These are phyloP conservation scores for Pleurotus platypus DNA, from an alignment of 768 basidiomycete species.

Conservation along the genomic window DNA sequence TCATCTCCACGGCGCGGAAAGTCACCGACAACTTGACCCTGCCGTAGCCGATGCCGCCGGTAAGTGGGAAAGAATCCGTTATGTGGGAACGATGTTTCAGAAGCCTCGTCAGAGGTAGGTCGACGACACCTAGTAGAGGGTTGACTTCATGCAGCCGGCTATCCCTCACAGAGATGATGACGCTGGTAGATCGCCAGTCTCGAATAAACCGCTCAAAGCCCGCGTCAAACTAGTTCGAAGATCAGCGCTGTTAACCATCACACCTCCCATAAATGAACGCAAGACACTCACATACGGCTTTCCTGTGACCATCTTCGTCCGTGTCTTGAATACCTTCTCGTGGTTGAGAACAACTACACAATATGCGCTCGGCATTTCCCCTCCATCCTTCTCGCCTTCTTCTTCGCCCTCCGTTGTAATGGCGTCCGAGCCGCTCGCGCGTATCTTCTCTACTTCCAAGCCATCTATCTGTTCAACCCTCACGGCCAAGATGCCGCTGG, in stretches of 20 bases:
- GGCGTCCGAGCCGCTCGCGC: constrained; percentile 36
- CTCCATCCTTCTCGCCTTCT: constrained; percentile 50
- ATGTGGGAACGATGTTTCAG: constrained; percentile 51
- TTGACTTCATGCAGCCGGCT: constrained; percentile 54
- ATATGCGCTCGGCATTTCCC: constrained; percentile 64
- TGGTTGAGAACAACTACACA: constrained; percentile 47
- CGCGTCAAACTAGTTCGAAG: constrained; percentile 43
- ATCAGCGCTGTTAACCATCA: constrained; percentile 1
- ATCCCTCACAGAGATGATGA: constrained; percentile 67
- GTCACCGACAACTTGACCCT: constrained; percentile 60
- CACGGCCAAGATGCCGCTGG: constrained; percentile 62
- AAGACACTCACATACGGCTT: constrained; percentile 38
- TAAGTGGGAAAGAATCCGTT: constrained; percentile 57
- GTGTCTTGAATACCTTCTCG: constrained; percentile 38
- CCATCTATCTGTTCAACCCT: constrained; percentile 64
- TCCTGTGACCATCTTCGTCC: constrained; percentile 41
- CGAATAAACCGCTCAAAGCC: constrained; percentile 68
- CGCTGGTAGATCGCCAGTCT: constrained; percentile 55
- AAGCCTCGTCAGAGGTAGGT: constrained; percentile 43
- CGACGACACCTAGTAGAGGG: constrained; percentile 69
- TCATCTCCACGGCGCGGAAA: constrained; percentile 63
- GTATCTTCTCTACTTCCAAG: constrained; percentile 54
- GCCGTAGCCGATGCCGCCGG: constrained; percentile 68
- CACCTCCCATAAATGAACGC: background rate
- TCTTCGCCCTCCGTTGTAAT: constrained; percentile 51